Evolutionary conservation across 2,329 filamentous ascomycete species (phyloP).

Genomic region (Pyrenochaeta sp.): DNA sequence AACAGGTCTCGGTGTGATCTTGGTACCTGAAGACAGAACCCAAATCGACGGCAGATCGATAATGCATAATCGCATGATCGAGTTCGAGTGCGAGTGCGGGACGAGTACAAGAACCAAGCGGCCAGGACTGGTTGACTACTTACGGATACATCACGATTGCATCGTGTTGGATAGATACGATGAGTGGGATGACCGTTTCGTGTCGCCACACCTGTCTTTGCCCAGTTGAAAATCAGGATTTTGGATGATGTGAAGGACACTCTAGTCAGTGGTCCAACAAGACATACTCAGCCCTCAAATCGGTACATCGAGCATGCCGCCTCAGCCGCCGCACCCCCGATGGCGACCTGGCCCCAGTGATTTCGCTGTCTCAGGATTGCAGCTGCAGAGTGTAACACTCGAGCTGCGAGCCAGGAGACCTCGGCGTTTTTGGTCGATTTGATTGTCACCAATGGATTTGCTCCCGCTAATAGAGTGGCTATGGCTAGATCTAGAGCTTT

Average conservation of each 20-base stretch:
- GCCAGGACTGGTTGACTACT: not conserved
- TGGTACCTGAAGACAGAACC: not conserved
- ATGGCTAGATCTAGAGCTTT: not conserved
- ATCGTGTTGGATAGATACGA: not conserved
- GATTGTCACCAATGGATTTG: not conserved
- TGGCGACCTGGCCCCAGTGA: not conserved
- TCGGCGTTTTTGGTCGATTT: not conserved
- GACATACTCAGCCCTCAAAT: not conserved
- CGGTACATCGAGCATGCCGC: not conserved
- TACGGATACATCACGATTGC: constrained; percentile 1
- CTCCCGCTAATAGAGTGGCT: not conserved
- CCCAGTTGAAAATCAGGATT: not conserved
- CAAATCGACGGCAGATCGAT: not conserved
- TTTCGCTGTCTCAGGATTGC: not conserved
- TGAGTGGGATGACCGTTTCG: not conserved
- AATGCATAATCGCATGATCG: constrained; percentile 1
- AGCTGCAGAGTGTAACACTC: not conserved
- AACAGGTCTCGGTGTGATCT: constrained; percentile 11
- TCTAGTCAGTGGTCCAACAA: not conserved
- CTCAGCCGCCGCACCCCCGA: not conserved
- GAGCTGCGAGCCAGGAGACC: not conserved
- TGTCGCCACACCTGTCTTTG: constrained; percentile 2
- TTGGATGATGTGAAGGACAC: not conserved
- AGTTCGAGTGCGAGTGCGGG: not conserved
- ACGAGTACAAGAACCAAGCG: not conserved